These are phyloP conservation scores for Xylaria palmicola DNA, from an alignment of 495 filamentous ascomycete species.

Conservation along the genomic window DNA sequence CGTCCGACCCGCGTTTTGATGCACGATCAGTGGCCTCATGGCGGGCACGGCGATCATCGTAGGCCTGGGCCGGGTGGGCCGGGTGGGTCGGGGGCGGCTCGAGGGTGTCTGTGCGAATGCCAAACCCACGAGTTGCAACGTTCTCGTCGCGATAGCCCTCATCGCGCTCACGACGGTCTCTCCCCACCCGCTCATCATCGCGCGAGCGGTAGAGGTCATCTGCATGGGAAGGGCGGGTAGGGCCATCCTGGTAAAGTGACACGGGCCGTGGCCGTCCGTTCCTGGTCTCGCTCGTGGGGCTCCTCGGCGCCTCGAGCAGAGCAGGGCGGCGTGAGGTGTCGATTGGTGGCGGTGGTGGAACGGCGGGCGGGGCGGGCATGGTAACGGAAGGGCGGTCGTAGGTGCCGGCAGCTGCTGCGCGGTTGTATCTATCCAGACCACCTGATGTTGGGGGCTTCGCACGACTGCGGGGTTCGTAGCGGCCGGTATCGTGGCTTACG, in stretches of 20 bases:
- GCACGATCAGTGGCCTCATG: slow-evolving; percentile 32
- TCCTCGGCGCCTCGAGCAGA: slow-evolving; percentile 32
- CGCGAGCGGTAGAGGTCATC: slow-evolving; percentile 44
- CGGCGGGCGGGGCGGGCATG: slow-evolving; percentile 42
- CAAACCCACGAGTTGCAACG: slow-evolving; percentile 43
- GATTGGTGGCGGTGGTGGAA: slow-evolving; percentile 33
- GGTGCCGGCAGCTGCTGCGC: slow-evolving; percentile 35
- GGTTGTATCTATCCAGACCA: slow-evolving; percentile 60
- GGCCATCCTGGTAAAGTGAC: slow-evolving; percentile 48
- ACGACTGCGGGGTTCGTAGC: slow-evolving; percentile 44
- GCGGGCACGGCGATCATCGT: slow-evolving; percentile 39
- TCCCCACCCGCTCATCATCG: slow-evolving; percentile 36
- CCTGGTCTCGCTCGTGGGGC: slow-evolving; percentile 34
- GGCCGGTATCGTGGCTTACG: slow-evolving; percentile 53
- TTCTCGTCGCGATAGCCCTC: slow-evolving; percentile 40
- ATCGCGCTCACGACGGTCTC: slow-evolving; percentile 34
- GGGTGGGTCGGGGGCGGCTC: slow-evolving; percentile 26
- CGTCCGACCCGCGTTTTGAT: slow-evolving; percentile 37
- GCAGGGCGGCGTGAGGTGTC: slow-evolving; percentile 31
- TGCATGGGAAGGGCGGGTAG: slow-evolving; percentile 32
- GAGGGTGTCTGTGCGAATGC: slow-evolving; percentile 41
- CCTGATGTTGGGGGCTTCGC: slow-evolving; percentile 62
- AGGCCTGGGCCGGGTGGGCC: slow-evolving; percentile 24
- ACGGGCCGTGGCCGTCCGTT: slow-evolving; percentile 38
- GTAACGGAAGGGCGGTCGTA: slow-evolving; percentile 46